Evolutionary conservation across 352 stramenopile genomes (phyloP), one percentile per base, ranked within the genome.

Genomic region (Globisporangium irregulare): DNA sequence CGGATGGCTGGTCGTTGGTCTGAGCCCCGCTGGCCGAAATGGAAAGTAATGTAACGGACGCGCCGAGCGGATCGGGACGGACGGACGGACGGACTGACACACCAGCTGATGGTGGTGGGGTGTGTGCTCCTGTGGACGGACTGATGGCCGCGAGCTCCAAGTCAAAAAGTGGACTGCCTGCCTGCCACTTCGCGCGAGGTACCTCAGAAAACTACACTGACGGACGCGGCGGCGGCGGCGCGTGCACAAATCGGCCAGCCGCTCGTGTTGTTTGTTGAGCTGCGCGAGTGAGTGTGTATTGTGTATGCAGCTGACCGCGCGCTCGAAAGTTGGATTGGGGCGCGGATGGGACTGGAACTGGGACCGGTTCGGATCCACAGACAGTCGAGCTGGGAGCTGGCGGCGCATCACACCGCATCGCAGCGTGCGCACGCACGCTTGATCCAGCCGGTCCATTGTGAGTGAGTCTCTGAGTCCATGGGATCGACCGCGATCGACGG

Each of bases 11-110:
- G 20, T 34, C n/a, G 22, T 58, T 58, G 60, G 12, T 58, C 46
- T 71, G 66, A 38, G 66, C 27, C n/a, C 12, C 51, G 41, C 27
- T 64, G 38, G 66, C 66, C 66, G 66, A 71, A 71, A 64, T 63
- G 59, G 58, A 71, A 71, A 71, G 66, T 71, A 69, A 69, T 32
- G 46, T 27, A 32, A 34, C 46, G 46, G 50, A 34, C 20, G 56
- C 56, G 32, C 7, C 20, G 32, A 18, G 56, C 56, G 18, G 56
- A 12, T 27, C 3, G 24, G 59, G 25, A 58, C 25, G 59, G 59
- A 65, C 41, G 25, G 38, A 4, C n/a, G 53, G 24, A 50, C 36
- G 9, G 43, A 3, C 32, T 38, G 38, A 48, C 43, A 51, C 43
- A 20, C 43, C 43, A 20, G 43, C 18, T 22, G 43, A 20, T 22